Conservation (phyloP, 2,329 filamentous ascomycete genomes). For the Fusarium clavum region DNA sequence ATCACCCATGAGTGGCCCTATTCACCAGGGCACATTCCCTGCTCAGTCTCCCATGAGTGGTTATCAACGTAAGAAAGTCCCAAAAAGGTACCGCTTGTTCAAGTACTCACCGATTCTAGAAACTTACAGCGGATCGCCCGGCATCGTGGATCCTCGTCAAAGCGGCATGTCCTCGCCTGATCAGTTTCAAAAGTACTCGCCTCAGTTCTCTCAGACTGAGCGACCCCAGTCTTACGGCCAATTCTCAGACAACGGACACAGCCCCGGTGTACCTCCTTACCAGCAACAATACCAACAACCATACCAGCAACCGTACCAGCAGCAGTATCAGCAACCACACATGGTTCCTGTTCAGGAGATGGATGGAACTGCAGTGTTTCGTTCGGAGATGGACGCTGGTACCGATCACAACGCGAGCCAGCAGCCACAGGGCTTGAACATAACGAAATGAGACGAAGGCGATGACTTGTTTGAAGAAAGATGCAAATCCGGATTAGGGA, state of each 20-base stretch:
- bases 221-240: constrained; percentile 30
- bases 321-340: constrained; percentile 17
- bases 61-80: constrained; percentile 38
- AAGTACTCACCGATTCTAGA: constrained; percentile 29
- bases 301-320: constrained; percentile 23
- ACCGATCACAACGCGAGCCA: constrained; percentile 14
- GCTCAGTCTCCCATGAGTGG: constrained; percentile 39
- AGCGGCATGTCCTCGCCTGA: constrained; percentile 34
- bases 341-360: constrained; percentile 41
- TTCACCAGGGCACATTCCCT: constrained; percentile 5
- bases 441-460: constrained; percentile 2
- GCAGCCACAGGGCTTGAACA: constrained; percentile 4
- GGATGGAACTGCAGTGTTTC: constrained; percentile 33
- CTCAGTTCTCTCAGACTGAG: constrained; percentile 30
- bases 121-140: constrained; percentile 32
- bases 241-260: constrained; percentile 33
- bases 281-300: constrained; percentile 18
- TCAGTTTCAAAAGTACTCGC: constrained; percentile 36
- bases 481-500: neutral
- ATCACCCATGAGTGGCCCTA: constrained; percentile 15
- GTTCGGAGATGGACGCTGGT: constrained; percentile 39
- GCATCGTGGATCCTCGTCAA: constrained; percentile 19
- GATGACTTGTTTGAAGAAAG: neutral
- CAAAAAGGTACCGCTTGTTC: neutral
- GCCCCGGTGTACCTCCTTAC: constrained; percentile 28